Conservation (phyloP, 345 rosid species). For the Erucastrum elatum region DNA sequence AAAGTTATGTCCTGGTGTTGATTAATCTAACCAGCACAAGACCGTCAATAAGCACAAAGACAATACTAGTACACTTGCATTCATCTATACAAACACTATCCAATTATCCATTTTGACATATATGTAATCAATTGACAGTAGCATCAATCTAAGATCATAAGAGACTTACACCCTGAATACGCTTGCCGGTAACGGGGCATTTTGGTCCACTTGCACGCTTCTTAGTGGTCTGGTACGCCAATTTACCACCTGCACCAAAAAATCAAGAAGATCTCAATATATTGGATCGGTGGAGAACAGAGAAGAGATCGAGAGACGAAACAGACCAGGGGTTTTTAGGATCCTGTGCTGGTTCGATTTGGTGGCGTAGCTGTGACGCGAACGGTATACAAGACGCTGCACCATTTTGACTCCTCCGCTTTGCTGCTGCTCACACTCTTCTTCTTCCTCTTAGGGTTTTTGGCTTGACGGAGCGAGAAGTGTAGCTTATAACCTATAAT, state of each 20-base stretch:
- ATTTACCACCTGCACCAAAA: conserved; percentile 64
- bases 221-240: conserved; percentile 81
- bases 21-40: conserved; percentile 47
- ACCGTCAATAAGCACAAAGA: conserved; percentile 51
- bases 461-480: conserved; percentile 36
- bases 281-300: not conserved
- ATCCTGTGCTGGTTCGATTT: conserved; percentile 90
- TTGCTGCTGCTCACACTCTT: not conserved
- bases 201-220: conserved; percentile 87
- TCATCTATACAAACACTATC: not conserved
- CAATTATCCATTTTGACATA: not conserved
- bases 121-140: not conserved
- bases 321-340: conserved; percentile 85
- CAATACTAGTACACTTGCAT: not conserved
- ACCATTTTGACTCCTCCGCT: conserved; percentile 54
- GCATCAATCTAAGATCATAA: not conserved
- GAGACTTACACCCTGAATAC: conserved; percentile 82
- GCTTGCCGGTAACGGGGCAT: conserved; percentile 89
- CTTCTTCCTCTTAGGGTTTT: conserved; percentile 41
- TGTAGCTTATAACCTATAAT: not conserved
- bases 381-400: conserved; percentile 87
- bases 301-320: not conserved
- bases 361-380: conserved; percentile 94
- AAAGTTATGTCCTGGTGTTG: conserved; percentile 48
- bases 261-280: not conserved